Evolutionary conservation across 345 rosid species (phyloP), one percentile per base, ranked within the genome.

Genomic region (Eutrema yunnanense): DNA sequence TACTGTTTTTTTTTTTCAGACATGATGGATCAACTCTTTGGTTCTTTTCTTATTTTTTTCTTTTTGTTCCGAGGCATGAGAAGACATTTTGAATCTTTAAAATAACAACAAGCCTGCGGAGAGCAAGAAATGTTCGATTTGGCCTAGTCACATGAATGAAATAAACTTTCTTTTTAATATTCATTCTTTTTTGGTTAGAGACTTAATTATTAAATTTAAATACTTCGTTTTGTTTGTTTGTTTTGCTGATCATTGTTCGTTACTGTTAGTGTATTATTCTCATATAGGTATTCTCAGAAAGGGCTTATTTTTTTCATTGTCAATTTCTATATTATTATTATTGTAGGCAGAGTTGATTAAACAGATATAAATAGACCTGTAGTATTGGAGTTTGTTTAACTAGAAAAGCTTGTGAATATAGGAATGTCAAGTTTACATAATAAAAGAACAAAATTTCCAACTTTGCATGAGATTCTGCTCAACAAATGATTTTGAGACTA

Each of bases 11-110:
- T 72, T 75, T 69, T 63, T 33, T 11, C 58, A 76, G 53, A 76
- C 75, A 56, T 47, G 72, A 71, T 79, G 78, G 78, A 82, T 85
- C 90, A 86, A 84, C 83, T 81, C 92, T 81, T 83, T 80, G 86
- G 78, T 78, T 58, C 49, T 9, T 49, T 54, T 38, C 63, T 44
- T 34, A 76, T 11, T 26, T 47, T 62, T 61, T 62, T 38, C 9
- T 34, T 52, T 68, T 52, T 61, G 43, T 61, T 68, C 4, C 32
- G 53, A 62, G 67, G 32, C 53, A n/a, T 42, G 13, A 62, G 67
- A 32, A 29, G 1, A 47, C 60, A 75, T 55, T 62, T 70, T 47
- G 65, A 76, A 70, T 67, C 67, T 67, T 61, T 46, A 14, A 33
- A 76, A 22, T 69, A 83, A 85, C 81, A 86, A 84, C 78, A 63